phyloP scores from a whole-genome alignment of 441 rosid genomes.

The Bruguiera hainesii region DNA sequence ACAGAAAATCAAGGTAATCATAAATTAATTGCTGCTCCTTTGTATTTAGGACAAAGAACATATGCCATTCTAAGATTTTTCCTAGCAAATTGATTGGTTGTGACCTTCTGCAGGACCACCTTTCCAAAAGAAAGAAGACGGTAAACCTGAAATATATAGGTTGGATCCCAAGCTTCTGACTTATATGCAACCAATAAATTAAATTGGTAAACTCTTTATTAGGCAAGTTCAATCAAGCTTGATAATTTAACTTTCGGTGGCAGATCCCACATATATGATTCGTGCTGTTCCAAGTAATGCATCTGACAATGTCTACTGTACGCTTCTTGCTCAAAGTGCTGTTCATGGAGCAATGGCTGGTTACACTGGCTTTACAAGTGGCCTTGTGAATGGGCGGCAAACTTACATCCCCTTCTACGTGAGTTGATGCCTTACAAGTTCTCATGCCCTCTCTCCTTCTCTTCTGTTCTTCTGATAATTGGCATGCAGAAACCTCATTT shows the following conservation, averaged over 20 bases:
- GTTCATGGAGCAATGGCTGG: constrained; percentile 99
- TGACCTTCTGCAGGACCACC: constrained; percentile 57
- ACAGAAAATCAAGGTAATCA: constrained; percentile 69
- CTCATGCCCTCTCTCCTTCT: no score
- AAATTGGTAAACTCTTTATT: constrained; percentile 2
- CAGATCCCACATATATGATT: constrained; percentile 99
- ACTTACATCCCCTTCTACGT: constrained; percentile 91
- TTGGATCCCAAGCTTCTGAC: constrained; percentile 15
- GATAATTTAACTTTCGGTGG: constrained; percentile 5
- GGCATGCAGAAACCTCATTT: no score
- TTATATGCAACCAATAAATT: neutral
- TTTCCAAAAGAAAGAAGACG: constrained; percentile 43
- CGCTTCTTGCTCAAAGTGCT: constrained; percentile 96
- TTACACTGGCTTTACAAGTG: constrained; percentile 84
- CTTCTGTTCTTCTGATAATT: no score
- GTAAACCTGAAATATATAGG: constrained; percentile 94
- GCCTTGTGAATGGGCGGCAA: constrained; percentile 94
- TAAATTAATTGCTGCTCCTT: constrained; percentile 2
- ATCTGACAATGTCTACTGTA: constrained; percentile 96
- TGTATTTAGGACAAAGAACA: neutral
- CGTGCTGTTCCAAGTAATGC: constrained; percentile 95
- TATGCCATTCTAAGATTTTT: neutral
- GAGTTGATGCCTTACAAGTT: constrained; percentile 23
- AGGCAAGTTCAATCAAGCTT: constrained; percentile 9
- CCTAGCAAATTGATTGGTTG: neutral